Evolutionary conservation across 179 eudicot genomes (phyloP), one percentile per base, ranked within the genome.

Genomic region (Drosera spatulata): DNA sequence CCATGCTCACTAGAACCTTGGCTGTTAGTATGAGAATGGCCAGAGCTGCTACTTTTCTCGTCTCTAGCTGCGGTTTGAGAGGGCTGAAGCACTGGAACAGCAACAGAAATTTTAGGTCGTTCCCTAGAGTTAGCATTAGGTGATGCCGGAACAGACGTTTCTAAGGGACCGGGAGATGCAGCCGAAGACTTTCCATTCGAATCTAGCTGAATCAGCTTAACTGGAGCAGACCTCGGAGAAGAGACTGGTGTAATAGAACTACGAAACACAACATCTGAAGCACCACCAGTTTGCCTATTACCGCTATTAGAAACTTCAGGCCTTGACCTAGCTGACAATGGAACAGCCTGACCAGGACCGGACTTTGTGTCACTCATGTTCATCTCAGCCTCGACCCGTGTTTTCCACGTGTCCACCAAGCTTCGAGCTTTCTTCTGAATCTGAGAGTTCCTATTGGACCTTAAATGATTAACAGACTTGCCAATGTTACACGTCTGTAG

Each of bases 341-440:
- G 61, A 74, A 66, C 83, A 61, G 72, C 73, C 43, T 78, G 96
- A 57, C 70, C 68, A 33, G 90, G 70, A 66, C 79, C 82, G 61
- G 96, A 72, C 70, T 85, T 85, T 33, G 81, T 61, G 64, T 88
- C 98, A 63, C 69, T 76, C 41, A 70, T 72, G 51, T 70, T 91
- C 90, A 91, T 88, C 65, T 91, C 98, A 44, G 84, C 96, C 82
- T 88, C 95, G 10, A 91, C 97, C 7, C 96, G 91, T 71, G 82
- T 88, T 80, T 91, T 91, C 97, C 97, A 91, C 15, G 95, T 91
- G 71, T 85, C 96, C 41, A 91, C 96, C 63, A 91, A 78, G 69
- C 79, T 76, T 78, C 91, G 76, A 2, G 98, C 94, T 71, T 91
- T 91, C 75, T 75, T 85, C 75, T 88, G 96, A 66, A 91, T 91